A percentile compares a stretch with the other conserved stretches of the same genome.
Evolutionary conservation across 352 stramenopile genomes (phyloP).

Genomic region (Phytopythium mirpurense): DNA sequence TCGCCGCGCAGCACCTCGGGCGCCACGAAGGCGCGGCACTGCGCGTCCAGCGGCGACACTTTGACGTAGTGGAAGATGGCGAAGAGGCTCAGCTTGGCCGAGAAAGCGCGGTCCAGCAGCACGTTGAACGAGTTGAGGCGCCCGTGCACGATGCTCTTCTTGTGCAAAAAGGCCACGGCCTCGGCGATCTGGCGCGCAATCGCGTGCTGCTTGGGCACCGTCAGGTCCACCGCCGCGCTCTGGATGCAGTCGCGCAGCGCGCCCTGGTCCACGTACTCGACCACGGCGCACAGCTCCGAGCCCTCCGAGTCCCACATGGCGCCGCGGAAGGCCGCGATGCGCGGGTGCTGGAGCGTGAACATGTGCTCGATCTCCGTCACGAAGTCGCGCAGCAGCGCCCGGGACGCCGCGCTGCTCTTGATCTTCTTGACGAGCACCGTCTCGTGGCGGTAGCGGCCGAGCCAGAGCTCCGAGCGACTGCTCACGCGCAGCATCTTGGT

Average conservation of each 20-base stretch:
- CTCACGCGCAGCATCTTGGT: conserved; percentile 71
- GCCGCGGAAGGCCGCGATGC: conserved; percentile 64
- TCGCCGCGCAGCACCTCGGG: conserved; percentile 69
- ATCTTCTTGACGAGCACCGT: conserved; percentile 78
- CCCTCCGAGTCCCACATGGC: conserved; percentile 71
- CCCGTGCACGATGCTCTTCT: conserved; percentile 68
- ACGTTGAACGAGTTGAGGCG: conserved; percentile 77
- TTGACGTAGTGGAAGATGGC: conserved; percentile 78
- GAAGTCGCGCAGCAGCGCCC: conserved; percentile 60
- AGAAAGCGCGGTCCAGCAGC: conserved; percentile 56
- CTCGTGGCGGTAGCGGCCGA: conserved; percentile 62
- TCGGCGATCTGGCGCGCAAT: conserved; percentile 71
- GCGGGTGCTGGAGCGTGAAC: conserved; percentile 55
- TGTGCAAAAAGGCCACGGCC: conserved; percentile 58
- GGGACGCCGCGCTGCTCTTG: conserved; percentile 65
- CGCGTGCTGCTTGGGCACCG: conserved; percentile 55
- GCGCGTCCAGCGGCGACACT: conserved; percentile 55
- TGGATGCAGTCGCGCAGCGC: conserved; percentile 58
- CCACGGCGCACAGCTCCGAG: conserved; percentile 65
- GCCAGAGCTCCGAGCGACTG: conserved; percentile 67
- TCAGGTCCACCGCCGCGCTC: conserved; percentile 25
- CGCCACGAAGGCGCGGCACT: conserved; percentile 61
- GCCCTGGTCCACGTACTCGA: conserved; percentile 62
- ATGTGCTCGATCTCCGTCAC: conserved; percentile 82
- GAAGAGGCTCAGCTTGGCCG: conserved; percentile 74